Evolutionary conservation across 306 rosid species (phyloP).

Genomic region (peach (Prunus persica)): DNA sequence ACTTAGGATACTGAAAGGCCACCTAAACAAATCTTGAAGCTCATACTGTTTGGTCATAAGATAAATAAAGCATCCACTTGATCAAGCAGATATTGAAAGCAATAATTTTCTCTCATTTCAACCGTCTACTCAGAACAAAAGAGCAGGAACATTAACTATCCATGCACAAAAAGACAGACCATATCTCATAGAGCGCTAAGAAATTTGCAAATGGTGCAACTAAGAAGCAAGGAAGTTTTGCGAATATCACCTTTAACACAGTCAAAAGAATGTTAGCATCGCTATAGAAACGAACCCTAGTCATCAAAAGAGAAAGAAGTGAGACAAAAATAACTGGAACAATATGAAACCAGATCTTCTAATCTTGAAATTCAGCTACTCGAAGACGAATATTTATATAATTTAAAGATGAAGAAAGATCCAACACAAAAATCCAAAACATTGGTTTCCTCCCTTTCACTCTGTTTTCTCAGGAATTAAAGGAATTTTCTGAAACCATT

Average conservation of each 20-base stretch:
- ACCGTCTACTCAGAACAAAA: neutral
- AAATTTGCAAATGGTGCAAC: neutral
- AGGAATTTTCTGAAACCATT: neutral
- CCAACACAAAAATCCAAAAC: neutral
- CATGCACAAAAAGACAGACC: too few species aligned
- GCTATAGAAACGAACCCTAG: slow-evolving; percentile 20
- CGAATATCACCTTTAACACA: slow-evolving; percentile 24
- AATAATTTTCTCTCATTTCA: neutral
- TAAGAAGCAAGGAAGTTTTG: slow-evolving; percentile 7
- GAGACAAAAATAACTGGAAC: neutral
- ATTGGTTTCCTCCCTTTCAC: neutral
- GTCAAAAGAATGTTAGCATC: slow-evolving; percentile 17
- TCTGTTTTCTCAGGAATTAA: neutral
- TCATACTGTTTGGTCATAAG: too few species aligned
- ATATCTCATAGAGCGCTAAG: neutral
- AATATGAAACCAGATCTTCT: neutral
- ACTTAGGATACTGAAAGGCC: neutral
- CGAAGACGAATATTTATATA: neutral
- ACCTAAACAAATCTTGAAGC: neutral
- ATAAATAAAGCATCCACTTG: too few species aligned
- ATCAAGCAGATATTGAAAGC: neutral
- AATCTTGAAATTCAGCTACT: neutral
- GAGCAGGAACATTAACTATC: neutral
- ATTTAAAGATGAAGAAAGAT: neutral
- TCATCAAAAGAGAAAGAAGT: neutral